Conservation (phyloP, 345 rosid genomes). For the Rhizophora apiculata region DNA sequence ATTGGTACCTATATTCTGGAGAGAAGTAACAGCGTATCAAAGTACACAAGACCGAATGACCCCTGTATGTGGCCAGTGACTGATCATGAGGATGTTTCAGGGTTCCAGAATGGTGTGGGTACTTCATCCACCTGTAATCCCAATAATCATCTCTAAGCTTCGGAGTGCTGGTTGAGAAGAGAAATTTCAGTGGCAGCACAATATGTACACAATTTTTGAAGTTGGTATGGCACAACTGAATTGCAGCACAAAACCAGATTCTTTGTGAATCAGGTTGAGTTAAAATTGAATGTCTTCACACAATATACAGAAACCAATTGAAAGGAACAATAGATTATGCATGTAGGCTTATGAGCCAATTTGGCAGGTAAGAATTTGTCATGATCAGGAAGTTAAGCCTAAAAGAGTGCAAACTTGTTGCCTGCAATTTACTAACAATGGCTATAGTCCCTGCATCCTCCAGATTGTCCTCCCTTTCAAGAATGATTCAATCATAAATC, state of each 20-base stretch:
- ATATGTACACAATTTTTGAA: not conserved
- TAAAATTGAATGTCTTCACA: not conserved
- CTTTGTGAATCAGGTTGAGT: no score
- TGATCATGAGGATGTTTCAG: conserved; percentile 51
- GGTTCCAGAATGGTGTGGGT: conserved; percentile 39
- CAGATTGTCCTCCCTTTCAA: not conserved
- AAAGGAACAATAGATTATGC: not conserved
- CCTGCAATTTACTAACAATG: no score
- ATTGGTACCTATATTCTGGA: conserved; percentile 51
- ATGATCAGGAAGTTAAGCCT: no score
- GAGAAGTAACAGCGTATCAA: conserved; percentile 71
- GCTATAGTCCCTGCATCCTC: no score
- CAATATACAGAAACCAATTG: not conserved
- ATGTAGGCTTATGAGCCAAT: no score
- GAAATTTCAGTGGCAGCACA: conserved; percentile 8
- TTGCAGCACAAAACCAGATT: not conserved
- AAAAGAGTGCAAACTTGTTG: no score
- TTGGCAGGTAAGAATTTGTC: no score
- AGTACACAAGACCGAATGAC: conserved; percentile 59
- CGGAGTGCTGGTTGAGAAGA: conserved; percentile 26
- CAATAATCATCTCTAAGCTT: conserved; percentile 32
- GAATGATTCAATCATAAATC: not conserved
- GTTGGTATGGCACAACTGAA: not conserved
- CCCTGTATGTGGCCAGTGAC: conserved; percentile 59
- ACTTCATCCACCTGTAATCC: conserved; percentile 66